Evolutionary conservation across 2,329 filamentous ascomycete genomes (phyloP).

Genomic region (Paradendryphiella salina): DNA sequence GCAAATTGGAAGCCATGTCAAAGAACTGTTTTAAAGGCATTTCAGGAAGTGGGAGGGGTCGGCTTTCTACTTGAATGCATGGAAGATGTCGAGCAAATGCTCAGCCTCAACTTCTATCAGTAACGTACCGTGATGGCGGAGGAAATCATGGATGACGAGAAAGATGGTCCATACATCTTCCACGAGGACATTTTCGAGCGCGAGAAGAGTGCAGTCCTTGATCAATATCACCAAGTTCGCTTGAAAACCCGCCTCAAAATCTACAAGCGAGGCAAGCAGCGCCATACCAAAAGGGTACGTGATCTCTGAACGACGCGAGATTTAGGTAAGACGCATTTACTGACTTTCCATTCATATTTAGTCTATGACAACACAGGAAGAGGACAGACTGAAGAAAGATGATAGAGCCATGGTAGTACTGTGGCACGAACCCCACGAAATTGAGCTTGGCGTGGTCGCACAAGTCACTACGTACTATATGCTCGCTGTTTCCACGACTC

Average conservation of each 20-base stretch:
- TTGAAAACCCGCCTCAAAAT: conserved; percentile 29
- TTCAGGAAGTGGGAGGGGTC: conserved; percentile 39
- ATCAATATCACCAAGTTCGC: conserved; percentile 33
- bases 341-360: not conserved
- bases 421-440: conserved; percentile 60
- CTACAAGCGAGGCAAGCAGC: conserved; percentile 32
- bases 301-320: no score
- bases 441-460: conserved; percentile 65
- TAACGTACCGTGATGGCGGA: conserved; percentile 28
- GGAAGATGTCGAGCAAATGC: conserved; percentile 30
- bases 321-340: no score
- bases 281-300: conserved; percentile 10
- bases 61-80: conserved; percentile 31
- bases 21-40: conserved; percentile 30
- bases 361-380: conserved; percentile 23
- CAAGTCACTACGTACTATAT: conserved; percentile 71
- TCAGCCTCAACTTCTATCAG: conserved; percentile 32
- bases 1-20: conserved; percentile 19
- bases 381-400: conserved; percentile 33
- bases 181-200: conserved; percentile 24
- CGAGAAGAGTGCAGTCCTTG: conserved; percentile 21
- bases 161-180: conserved; percentile 43
- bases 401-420: conserved; percentile 44
- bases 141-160: conserved; percentile 40
- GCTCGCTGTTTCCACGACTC: conserved; percentile 69